Conservation (phyloP, 2,329 filamentous ascomycete species). For the Lachnellula cervina region DNA sequence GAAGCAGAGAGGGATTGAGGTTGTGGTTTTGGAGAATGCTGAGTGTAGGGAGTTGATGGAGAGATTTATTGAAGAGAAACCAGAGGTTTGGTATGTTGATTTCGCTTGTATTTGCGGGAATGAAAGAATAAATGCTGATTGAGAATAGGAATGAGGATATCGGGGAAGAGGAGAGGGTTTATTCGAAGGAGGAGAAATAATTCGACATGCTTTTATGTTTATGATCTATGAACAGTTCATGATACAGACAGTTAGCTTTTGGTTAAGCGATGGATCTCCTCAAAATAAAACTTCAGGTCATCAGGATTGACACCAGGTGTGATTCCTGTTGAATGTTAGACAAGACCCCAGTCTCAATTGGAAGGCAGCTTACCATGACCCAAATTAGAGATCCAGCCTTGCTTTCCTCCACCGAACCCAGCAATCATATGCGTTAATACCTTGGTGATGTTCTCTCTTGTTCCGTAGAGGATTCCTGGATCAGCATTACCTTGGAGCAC, state of each 20-base stretch:
- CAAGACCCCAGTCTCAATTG: conserved; percentile 3
- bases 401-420: conserved; percentile 74
- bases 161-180: conserved; percentile 42
- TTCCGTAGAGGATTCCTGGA: conserved; percentile 86
- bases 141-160: conserved; percentile 53
- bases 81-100: conserved; percentile 58
- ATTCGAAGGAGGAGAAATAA: conserved; percentile 33
- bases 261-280: conserved; percentile 77
- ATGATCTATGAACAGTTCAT: background rate
- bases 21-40: conserved; percentile 62
- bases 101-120: background rate
- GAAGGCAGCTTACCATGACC: conserved; percentile 70
- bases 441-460: conserved; percentile 71
- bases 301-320: conserved; percentile 94
- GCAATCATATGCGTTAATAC: conserved; percentile 82
- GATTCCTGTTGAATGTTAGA: conserved; percentile 56
- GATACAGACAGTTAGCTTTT: conserved; percentile 27
- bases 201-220: background rate
- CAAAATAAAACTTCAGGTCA: conserved; percentile 86
- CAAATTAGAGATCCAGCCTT: conserved; percentile 95
- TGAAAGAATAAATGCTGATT: conserved; percentile 1
- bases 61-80: conserved; percentile 66
- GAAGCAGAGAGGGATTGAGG: conserved; percentile 62
- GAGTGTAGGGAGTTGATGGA: conserved; percentile 67
- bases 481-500: conserved; percentile 95